Base-by-base conservation (phyloP, 257 asterid species). In the Eustoma russellianum region DNA sequence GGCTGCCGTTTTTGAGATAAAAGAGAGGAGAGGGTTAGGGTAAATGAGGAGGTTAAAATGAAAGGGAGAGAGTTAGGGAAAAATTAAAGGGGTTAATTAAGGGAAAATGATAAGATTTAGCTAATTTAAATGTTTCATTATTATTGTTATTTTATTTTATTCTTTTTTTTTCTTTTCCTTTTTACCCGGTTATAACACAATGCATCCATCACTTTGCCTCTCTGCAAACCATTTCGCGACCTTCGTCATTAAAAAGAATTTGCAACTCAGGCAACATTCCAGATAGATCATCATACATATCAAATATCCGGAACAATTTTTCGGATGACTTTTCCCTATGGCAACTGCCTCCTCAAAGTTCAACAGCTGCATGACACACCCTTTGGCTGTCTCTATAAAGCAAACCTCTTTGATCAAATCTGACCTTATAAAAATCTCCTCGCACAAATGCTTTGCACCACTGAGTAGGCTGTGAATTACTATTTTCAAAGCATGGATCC, bases 291-390 rank as follows among this genome's bases (percentile, higher is more conserved):
- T 92, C 98, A 57, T 82, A 83, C 98, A 92, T 88, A 66, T 88
- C 94, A 46, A 92, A 90, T 48, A 92, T 74, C 74, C 94, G 72
- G 50, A 88, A 92, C 71, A 92, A 56, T 66, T 92, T 92, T 85
- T 88, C 97, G 0, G 79, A 79, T 0, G 97, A 85, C 81, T 93
- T 78, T 56, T 78, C 55, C 95, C 94, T 55, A 92, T 87, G 0
- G 94, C 93, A 52, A 92, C 94, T 5, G 98, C 98, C 76, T 92
- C 97, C 34, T 88, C 98, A 38, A 92, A 92, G 77, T 88, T 92
- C 83, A 92, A 66, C 59, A 92, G 61, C 82, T 91, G 95, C 97
- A 87, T 82, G 64, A 91, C 83, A 43, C 94, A 84, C 46, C 97
- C 95, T 73, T 87, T 91, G 0, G 98, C 74, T 19, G 95, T 73